These are phyloP conservation scores for Pleurotus salmoneostramineus DNA, from an alignment of 768 basidiomycete species.

Conservation along the genomic window DNA sequence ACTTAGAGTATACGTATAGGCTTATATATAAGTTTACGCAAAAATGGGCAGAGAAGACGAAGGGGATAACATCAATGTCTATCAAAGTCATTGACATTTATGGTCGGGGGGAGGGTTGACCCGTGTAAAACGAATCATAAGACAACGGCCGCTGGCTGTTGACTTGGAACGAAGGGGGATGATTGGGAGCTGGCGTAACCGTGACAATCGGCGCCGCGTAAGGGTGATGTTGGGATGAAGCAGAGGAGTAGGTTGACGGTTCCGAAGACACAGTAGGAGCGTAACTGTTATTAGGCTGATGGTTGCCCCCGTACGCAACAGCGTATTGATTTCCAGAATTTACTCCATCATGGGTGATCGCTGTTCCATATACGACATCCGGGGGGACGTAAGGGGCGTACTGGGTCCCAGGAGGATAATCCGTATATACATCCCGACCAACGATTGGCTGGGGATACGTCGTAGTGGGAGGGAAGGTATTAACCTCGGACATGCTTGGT, in stretches of 20 bases:
- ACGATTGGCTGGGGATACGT: slow-evolving; percentile 10
- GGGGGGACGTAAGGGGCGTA: slow-evolving; percentile 3
- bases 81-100: not conserved
- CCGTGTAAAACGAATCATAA: slow-evolving; percentile 3
- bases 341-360: slow-evolving; percentile 4
- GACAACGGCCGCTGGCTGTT: not conserved
- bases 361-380: slow-evolving; percentile 3
- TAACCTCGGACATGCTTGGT: slow-evolving; percentile 5
- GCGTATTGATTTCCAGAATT: not conserved
- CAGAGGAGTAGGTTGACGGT: not conserved
- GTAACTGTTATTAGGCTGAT: not conserved
- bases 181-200: not conserved
- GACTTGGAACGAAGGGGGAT: not conserved
- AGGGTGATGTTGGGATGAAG: not conserved
- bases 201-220: not conserved
- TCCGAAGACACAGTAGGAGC: not conserved
- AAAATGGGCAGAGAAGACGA: not conserved
- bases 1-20: too few relatives aligned
- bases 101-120: not conserved
- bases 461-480: not conserved
- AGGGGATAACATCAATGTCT: not conserved
- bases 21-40: too few relatives aligned
- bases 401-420: slow-evolving; percentile 1
- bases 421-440: not conserved
- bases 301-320: not conserved